phyloP scores from a whole-genome alignment of 2,329 filamentous ascomycete species.

The Coniosporium tulheliwenetii region DNA sequence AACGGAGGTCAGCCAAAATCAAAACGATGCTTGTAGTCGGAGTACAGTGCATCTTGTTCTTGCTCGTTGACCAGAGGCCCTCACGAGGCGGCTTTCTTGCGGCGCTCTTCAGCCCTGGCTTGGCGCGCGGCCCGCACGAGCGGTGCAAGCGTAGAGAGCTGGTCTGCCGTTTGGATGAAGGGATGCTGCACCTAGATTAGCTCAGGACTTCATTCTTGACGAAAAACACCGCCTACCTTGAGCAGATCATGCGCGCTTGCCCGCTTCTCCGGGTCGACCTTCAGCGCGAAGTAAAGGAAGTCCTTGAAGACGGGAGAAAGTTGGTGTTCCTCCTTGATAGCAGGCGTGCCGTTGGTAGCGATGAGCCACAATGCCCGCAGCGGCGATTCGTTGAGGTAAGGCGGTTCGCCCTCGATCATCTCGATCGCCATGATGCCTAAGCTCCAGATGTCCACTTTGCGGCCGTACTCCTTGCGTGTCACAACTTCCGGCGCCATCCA shows the following conservation, averaged over 20 bases:
- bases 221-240: conserved; percentile 48
- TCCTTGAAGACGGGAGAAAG: conserved; percentile 73
- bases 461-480: conserved; percentile 90
- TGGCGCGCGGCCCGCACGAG: conserved; percentile 75
- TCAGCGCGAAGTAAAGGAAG: conserved; percentile 83
- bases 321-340: conserved; percentile 83
- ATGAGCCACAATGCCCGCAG: conserved; percentile 89
- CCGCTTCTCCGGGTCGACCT: conserved; percentile 93
- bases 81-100: conserved; percentile 27
- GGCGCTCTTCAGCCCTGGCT: conserved; percentile 63
- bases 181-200: conserved; percentile 18
- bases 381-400: conserved; percentile 89
- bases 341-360: conserved; percentile 87
- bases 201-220: not conserved
- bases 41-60: no score
- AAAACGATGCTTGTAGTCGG: no score
- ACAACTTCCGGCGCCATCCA: conserved; percentile 99
- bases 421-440: conserved; percentile 99
- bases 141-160: conserved; percentile 57
- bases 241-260: conserved; percentile 88
- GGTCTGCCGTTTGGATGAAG: conserved; percentile 37
- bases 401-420: conserved; percentile 98
- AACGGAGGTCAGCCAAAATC: no score
- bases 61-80: not conserved
- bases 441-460: conserved; percentile 98